These are phyloP conservation scores for Xylariaceae sp. DNA, from an alignment of 2,329 filamentous ascomycete genomes.

Conservation along the genomic window DNA sequence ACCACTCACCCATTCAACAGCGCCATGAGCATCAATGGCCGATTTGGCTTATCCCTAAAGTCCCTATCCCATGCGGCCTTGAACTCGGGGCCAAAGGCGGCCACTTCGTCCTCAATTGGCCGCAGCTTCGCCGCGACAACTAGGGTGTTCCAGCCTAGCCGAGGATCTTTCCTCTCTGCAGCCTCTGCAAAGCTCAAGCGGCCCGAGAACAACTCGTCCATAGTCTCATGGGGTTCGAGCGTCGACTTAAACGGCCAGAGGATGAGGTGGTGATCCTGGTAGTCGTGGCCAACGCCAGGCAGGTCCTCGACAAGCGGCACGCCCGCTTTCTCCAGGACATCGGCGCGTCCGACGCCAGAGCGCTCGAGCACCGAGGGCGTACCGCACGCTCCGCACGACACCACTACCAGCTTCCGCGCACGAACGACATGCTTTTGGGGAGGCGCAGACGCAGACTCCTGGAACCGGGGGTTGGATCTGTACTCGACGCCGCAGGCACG, in stretches of 20 bases:
- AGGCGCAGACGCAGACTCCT: constrained; percentile 34
- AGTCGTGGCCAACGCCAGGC: constrained; percentile 59
- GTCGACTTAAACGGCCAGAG: constrained; percentile 57
- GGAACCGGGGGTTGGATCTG: constrained; percentile 53
- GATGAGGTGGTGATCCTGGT: constrained; percentile 58
- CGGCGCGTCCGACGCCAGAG: constrained; percentile 64
- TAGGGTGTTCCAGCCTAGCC: constrained; percentile 61
- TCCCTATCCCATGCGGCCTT: constrained; percentile 57
- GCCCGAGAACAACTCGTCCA: constrained; percentile 42
- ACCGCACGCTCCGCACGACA: constrained; percentile 57
- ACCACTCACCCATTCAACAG: constrained; percentile 45
- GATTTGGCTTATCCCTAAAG: constrained; percentile 49
- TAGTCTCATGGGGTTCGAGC: constrained; percentile 54
- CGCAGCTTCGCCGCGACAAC: constrained; percentile 59
- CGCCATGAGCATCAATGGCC: constrained; percentile 52
- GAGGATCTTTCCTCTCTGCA: constrained; percentile 35
- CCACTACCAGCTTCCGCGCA: constrained; percentile 61
- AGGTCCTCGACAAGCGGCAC: constrained; percentile 58
- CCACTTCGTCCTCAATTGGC: constrained; percentile 56
- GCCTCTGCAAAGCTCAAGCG: constrained; percentile 33
- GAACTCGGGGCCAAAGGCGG: constrained; percentile 57
- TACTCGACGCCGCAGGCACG: constrained; percentile 63
- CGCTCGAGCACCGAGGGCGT: constrained; percentile 65
- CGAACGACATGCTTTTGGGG: constrained; percentile 46
- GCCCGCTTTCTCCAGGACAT: constrained; percentile 50